A percentile compares a stretch with the other conserved stretches of the same genome.
These are phyloP conservation scores for Mallotus nudiflorus DNA, from an alignment of 345 rosid genomes.

Conservation along the genomic window DNA sequence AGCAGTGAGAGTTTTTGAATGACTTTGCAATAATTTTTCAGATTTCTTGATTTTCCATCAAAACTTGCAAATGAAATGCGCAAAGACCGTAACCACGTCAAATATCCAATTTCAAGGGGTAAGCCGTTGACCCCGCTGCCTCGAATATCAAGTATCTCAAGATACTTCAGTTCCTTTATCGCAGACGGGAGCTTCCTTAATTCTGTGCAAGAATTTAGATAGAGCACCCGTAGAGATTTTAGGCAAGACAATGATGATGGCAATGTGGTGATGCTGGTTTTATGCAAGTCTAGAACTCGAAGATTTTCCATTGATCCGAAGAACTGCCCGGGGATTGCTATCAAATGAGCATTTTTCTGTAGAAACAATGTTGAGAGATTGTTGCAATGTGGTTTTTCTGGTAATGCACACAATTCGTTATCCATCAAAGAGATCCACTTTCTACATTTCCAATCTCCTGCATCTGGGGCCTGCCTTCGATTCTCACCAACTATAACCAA, in stretches of 20 bases:
- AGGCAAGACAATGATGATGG: constrained; percentile 24
- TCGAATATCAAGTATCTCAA: constrained; percentile 38
- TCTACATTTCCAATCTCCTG: constrained; percentile 23
- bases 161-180: constrained; percentile 13
- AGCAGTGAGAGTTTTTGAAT: too few relatives aligned
- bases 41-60: too few relatives aligned
- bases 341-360: constrained; percentile 20
- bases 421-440: constrained; percentile 32
- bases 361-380: constrained; percentile 27
- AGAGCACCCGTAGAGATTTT: constrained; percentile 26
- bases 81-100: too few relatives aligned
- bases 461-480: background rate
- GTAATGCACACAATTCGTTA: constrained; percentile 21
- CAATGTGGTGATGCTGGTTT: constrained; percentile 20
- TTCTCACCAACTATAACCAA: constrained; percentile 7
- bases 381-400: constrained; percentile 18
- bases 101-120: constrained; percentile 12
- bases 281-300: constrained; percentile 29
- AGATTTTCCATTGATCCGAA: constrained; percentile 31
- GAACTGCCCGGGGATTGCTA: constrained; percentile 14
- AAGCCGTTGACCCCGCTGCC: constrained; percentile 19
- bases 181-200: constrained; percentile 24
- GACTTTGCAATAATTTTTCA: too few relatives aligned
- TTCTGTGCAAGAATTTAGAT: constrained; percentile 27
- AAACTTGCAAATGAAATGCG: too few relatives aligned